Base-by-base conservation (phyloP, 768 basidiomycete genomes). In the Termitomyces titanicus region DNA sequence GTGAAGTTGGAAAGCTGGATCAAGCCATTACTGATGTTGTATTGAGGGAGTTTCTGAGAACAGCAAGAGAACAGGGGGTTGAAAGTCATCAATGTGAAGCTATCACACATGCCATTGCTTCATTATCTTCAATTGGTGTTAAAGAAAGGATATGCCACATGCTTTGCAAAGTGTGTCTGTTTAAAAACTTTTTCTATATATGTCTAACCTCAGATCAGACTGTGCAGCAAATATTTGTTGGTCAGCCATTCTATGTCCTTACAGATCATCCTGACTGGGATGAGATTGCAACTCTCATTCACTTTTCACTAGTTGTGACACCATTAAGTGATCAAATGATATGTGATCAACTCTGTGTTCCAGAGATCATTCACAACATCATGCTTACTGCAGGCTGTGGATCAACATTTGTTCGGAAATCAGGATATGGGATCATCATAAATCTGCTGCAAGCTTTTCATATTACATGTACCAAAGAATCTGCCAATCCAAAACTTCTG, bases 361-460 rank as follows among this genome's bases (percentile, higher is more conserved):
- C 94, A 0, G 94, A 97, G 66, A 75, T 90, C 31, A 75, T 86
- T 42, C 92, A 97, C 67, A 74, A 92, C 37, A 82, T 92, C 58
- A 85, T 86, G 6, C 74, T 95, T n/a, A 75, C 89, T 1, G 83
- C 88, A 7, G 89, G 83, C 10, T 83, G 84, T 34, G 94, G 94
- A 11, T 81, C 88, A 5, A 70, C 84, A 0, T 70, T 85, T 12
- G 83, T 94, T 47, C 84, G 94, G 22, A 88, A 87, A 58, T 87
- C 90, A 4, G 82, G 92, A 37, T 92, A 91, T 64, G 93, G 89
- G 8, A 79, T 90, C 35, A 71, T 92, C 58, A 79, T 93, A 69
- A 94, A 94, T 68, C 78, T 92, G 34, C 70, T 95, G n/a, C 94
- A 95, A 59, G 82, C 88, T 0, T 70, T 95, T 13, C 86, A 85